Evolutionary conservation across 208 protist genomes (phyloP), one percentile per base, ranked within the genome.

Genomic region (Leishmania turanica): DNA sequence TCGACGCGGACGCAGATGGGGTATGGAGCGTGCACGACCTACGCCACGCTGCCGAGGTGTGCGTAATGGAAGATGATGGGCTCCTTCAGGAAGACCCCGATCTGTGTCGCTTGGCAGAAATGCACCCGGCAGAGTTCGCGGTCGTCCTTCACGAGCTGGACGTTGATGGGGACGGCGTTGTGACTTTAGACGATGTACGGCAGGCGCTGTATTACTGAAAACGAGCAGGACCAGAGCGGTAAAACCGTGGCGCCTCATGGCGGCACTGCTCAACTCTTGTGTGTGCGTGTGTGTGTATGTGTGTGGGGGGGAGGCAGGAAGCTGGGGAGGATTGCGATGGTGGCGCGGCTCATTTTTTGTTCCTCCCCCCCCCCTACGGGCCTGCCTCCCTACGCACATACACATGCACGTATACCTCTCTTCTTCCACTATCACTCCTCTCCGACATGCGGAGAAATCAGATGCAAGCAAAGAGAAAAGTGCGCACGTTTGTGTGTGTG

Each of bases 1-100:
- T 96, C 5, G 93, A 96, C 84, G 49, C 69, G 27, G 88, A 96
- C 66, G 74, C 79, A 15, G 90, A 96, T 80, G 93, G 91, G 9
- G 81, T 84, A 62, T 83, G 94, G 58, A 87, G 89, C 8, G 79
- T 84, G 54, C 68, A 75, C 56, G 93, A 96, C 69, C 53, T 96
- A 3, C 84, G 85, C 47, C n/a, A 54, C 21, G 77, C 83, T 13
- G 78, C 93, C 17, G 77, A 84, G 65, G 73, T 58, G 64, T 84
- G 77, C 53, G 60, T 87, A 1, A 81, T 88, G 53, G 78, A 90
- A 13, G 77, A 88, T 34, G 87, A 89, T 17, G 84, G 80, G 24
- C 77, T 84, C 8, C 66, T 93, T 34, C 73, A 76, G 8, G 77
- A 85, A 21, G 87, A 96, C 75, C 70, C 78, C 37, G 90, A 89